A percentile compares a stretch with the other conserved stretches of the same genome.
Evolutionary conservation across 2,329 filamentous ascomycete species (phyloP).

Genomic region (Monilinia aucupariae): DNA sequence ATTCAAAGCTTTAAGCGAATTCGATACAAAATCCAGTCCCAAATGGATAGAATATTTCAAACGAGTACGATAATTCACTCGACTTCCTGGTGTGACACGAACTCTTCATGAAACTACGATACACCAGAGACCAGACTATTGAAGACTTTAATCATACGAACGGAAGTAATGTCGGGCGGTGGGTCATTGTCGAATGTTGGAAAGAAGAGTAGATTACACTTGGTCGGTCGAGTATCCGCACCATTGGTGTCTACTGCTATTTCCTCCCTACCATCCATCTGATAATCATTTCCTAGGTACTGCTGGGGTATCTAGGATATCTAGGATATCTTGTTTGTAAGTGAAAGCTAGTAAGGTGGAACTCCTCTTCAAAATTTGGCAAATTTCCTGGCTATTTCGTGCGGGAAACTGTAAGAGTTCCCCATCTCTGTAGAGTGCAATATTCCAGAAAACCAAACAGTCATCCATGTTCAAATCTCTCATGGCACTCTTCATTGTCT

Average conservation of each 20-base stretch:
- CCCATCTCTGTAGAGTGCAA: too few relatives aligned
- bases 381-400: background rate
- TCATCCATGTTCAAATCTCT: too few relatives aligned
- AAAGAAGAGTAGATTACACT: background rate
- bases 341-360: background rate
- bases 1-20: background rate
- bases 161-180: background rate
- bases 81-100: background rate
- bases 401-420: too few relatives aligned
- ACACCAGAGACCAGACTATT: too few relatives aligned
- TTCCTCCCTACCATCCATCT: background rate
- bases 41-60: background rate
- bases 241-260: background rate
- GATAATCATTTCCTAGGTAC: too few relatives aligned
- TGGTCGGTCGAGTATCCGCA: background rate
- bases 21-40: background rate
- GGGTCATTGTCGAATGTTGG: background rate
- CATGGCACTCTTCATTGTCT: too few relatives aligned
- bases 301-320: background rate
- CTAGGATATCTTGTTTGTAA: background rate
- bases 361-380: background rate
- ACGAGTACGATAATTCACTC: background rate
- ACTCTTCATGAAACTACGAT: background rate
- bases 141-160: background rate
- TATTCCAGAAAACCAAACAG: too few relatives aligned